Evolutionary conservation across 2,329 filamentous ascomycete genomes (phyloP), one percentile per base, ranked within the genome.

Genomic region (Ceratocystis cubensis): DNA sequence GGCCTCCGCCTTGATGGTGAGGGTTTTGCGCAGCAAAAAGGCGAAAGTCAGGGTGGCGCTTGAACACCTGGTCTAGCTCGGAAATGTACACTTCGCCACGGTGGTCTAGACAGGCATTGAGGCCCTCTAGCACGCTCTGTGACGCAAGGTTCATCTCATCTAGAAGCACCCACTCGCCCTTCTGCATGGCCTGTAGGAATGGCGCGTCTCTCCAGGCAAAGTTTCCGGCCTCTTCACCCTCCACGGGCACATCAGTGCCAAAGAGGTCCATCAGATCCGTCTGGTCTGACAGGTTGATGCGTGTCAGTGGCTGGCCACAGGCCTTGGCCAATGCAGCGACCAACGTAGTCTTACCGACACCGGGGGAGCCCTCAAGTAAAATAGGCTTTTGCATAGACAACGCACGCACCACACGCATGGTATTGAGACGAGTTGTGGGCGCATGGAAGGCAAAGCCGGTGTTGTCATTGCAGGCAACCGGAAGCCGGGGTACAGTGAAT

Each of bases 101-200:
- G 74, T 99, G 95, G 75, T 99, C 94, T 37, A 99, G 82, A 77
- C 94, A 97, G 25, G 94, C 93, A 71, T 99, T 99, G 41, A 99
- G 79, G 69, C 94, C 95, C 77, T 99, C 94, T 0, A 99, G 82
- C 1, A 99, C 92, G 3, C 93, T 96, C 74, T 99, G 94, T 0
- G 93, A 97, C 1, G 95, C 94, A 69, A 99, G 78, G 72, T 99
- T 99, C 94, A 99, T 99, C 78, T 99, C 94, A 73, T 99, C 94
- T 0, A 99, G 81, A 33, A 99, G 79, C 10, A 99, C 94, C 94
- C 94, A 99, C 71, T 96, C 89, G 33, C 94, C 94, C 67, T 85
- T 88, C 73, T 97, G 94, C 93, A 99, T 97, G 0, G 94, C 94
- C 73, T 91, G 89, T 22, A 99, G 79, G 73, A 99, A 97, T 0